phyloP scores from a whole-genome alignment of 148 eudicot genomes.

The Heliamphora exappendiculata region DNA sequence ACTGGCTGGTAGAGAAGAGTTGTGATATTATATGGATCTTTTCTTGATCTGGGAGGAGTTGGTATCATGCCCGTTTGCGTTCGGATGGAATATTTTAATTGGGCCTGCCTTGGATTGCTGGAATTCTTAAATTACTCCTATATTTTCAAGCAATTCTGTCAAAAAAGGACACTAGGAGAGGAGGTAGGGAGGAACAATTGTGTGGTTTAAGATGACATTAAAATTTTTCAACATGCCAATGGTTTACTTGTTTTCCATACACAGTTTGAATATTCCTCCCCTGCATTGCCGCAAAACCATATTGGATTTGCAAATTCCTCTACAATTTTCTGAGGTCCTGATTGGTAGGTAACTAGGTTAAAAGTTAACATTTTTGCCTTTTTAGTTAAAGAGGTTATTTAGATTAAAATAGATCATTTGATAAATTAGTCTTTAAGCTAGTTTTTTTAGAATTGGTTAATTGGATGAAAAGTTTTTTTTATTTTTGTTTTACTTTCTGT shows the following conservation, averaged over 20 bases:
- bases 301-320: background rate
- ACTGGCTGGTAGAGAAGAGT: background rate
- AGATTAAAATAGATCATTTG: too few species aligned
- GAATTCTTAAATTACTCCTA: background rate
- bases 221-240: too few species aligned
- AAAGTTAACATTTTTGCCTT: too few species aligned
- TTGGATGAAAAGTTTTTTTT: too few species aligned
- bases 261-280: background rate
- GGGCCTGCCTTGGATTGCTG: background rate
- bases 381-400: too few species aligned
- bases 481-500: too few species aligned
- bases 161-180: background rate
- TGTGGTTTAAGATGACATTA: background rate
- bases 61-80: background rate
- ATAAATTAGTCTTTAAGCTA: too few species aligned
- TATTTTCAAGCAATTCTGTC: background rate
- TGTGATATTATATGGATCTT: background rate
- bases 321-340: background rate
- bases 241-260: background rate
- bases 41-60: background rate
- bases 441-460: too few species aligned
- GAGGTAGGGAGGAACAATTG: background rate
- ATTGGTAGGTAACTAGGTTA: too few species aligned
- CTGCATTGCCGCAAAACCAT: background rate
- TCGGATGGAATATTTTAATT: background rate